These are phyloP conservation scores for Ceratocystis papillata DNA, from an alignment of 2,329 filamentous ascomycete genomes.

Conservation along the genomic window DNA sequence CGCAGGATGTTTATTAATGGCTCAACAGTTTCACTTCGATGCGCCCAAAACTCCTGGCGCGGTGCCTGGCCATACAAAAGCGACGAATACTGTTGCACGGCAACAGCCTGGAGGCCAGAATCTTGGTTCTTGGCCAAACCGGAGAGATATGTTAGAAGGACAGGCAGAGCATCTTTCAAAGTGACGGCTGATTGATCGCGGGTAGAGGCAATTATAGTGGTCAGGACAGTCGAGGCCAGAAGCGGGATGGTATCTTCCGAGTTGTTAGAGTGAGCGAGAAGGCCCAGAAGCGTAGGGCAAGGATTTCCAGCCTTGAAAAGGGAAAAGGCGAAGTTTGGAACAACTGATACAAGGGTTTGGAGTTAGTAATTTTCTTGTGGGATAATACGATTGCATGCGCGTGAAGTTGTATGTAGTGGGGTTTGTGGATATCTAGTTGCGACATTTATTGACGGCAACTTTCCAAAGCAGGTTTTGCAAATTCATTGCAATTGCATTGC, in stretches of 20 bases:
- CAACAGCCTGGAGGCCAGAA: slow-evolving; percentile 86
- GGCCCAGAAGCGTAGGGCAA: slow-evolving; percentile 72
- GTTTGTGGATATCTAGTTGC: slow-evolving; percentile 7
- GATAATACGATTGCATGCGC: not conserved
- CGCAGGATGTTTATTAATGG: slow-evolving; percentile 75
- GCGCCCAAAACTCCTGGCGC: slow-evolving; percentile 79
- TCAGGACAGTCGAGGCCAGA: slow-evolving; percentile 77
- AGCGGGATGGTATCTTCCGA: slow-evolving; percentile 72
- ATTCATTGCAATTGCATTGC: no score
- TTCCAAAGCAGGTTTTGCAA: not conserved
- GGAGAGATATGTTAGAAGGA: slow-evolving; percentile 77
- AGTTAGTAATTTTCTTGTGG: not conserved
- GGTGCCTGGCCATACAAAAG: slow-evolving; percentile 65
- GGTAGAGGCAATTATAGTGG: slow-evolving; percentile 61
- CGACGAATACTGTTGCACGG: slow-evolving; percentile 80
- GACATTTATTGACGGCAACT: slow-evolving; percentile 4
- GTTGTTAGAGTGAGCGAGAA: slow-evolving; percentile 67
- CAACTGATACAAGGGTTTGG: slow-evolving; percentile 44
- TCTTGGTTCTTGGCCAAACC: slow-evolving; percentile 75
- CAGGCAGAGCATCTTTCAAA: slow-evolving; percentile 63
- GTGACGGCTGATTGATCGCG: slow-evolving; percentile 55
- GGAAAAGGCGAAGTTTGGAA: slow-evolving; percentile 64
- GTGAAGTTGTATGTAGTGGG: not conserved
- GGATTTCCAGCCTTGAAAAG: slow-evolving; percentile 66
- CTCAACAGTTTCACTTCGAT: slow-evolving; percentile 70